These are phyloP conservation scores for Miamiensis avidus DNA, from an alignment of 169 alveolate genomes.

Conservation along the genomic window DNA sequence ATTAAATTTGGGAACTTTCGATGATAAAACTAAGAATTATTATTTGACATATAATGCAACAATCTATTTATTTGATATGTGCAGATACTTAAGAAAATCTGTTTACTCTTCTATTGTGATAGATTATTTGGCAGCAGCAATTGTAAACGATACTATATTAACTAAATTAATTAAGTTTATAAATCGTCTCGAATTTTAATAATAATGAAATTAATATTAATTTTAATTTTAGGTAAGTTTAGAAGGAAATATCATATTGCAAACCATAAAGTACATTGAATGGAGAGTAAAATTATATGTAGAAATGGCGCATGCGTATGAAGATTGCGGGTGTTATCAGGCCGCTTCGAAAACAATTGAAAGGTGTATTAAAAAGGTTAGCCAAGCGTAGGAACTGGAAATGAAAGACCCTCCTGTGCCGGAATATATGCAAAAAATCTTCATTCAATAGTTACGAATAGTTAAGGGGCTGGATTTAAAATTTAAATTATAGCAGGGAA, in stretches of 20 bases:
- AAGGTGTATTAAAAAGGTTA: constrained; percentile 64
- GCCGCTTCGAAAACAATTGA: constrained; percentile 68
- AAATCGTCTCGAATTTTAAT: no score
- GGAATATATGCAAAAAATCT: constrained; percentile 75
- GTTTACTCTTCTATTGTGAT: constrained; percentile 69
- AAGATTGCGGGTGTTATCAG: constrained; percentile 62
- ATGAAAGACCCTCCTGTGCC: constrained; percentile 79
- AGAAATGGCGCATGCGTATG: constrained; percentile 69
- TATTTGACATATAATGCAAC: constrained; percentile 69
- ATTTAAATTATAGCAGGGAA: constrained; percentile 70
- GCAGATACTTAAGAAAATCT: constrained; percentile 69
- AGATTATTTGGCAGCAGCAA: constrained; percentile 65
- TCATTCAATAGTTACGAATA: constrained; percentile 65
- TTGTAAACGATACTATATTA: no score
- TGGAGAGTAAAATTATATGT: constrained; percentile 76
- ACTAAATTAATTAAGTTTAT: no score
- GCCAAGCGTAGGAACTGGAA: constrained; percentile 71
- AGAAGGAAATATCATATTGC: constrained; percentile 72
- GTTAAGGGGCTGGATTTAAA: constrained; percentile 69
- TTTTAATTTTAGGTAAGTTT: no score
- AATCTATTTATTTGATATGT: constrained; percentile 55
- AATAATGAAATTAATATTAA: no score
- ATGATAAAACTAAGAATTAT: constrained; percentile 65
- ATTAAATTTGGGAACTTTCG: constrained; percentile 40
- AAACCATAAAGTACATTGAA: constrained; percentile 71